Conservation (phyloP, 2,329 filamentous ascomycete species). For the Cladosporium sp. region DNA sequence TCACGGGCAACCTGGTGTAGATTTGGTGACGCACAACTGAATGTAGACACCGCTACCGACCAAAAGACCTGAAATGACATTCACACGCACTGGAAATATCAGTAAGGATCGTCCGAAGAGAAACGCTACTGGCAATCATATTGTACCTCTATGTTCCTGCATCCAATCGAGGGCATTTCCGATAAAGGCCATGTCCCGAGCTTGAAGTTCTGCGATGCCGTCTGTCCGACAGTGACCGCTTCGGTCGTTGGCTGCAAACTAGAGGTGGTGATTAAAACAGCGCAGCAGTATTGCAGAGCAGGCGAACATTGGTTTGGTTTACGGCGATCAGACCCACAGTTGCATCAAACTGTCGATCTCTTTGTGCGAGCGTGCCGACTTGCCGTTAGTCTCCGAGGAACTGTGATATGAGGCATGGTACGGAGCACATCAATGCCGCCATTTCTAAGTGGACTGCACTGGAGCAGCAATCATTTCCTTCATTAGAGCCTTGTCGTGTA, state of each 20-base stretch:
- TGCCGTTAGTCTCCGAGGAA: not conserved
- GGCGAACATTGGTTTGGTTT: not conserved
- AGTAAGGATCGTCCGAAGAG: not conserved
- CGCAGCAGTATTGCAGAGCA: too few relatives aligned
- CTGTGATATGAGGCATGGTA: not conserved
- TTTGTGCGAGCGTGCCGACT: not conserved
- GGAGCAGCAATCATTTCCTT: not conserved
- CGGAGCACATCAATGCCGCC: not conserved
- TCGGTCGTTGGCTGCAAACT: not conserved
- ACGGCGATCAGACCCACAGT: not conserved
- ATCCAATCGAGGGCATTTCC: not conserved
- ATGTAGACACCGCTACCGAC: not conserved
- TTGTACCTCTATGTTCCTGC: not conserved
- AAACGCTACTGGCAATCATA: not conserved
- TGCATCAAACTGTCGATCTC: not conserved
- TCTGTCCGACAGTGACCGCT: not conserved
- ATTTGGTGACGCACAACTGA: not conserved
- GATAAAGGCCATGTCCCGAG: not conserved
- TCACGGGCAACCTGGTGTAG: not conserved
- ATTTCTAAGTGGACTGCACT: too few relatives aligned
- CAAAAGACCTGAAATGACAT: not conserved
- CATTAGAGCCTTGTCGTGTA: not conserved
- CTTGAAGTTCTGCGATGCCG: not conserved
- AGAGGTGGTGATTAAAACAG: not conserved
- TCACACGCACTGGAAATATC: not conserved